Percentiles rank a stretch among this genome's conserved stretches.
Evolutionary conservation across 202 grass and related monocot species (phyloP).

Genomic region (Brachypodium distachyon): DNA sequence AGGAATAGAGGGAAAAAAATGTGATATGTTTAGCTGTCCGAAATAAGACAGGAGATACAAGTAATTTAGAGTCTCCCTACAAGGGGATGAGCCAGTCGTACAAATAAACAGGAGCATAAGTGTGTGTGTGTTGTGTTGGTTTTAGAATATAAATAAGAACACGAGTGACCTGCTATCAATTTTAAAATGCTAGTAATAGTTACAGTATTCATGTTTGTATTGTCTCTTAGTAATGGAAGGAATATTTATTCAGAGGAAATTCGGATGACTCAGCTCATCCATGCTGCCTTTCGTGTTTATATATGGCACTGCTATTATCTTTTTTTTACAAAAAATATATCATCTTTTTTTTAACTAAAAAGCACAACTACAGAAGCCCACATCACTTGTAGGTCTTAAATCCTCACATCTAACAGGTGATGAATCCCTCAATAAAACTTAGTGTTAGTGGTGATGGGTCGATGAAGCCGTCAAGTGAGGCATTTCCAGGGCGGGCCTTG

Average conservation of each 20-base stretch:
- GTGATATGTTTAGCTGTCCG: slow-evolving; percentile 2
- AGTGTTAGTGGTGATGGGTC: no score
- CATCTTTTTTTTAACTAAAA: no score
- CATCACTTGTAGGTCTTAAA: no score
- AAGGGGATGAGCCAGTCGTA: not conserved
- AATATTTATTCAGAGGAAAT: not conserved
- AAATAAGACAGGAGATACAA: not conserved
- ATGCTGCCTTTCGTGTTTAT: not conserved
- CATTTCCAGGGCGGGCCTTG: no score
- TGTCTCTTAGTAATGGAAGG: not conserved
- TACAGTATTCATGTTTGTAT: not conserved
- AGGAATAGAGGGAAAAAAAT: not conserved
- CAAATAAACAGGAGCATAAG: not conserved
- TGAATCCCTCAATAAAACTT: no score
- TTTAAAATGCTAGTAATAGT: not conserved
- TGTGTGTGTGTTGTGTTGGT: not conserved
- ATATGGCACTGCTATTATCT: not conserved
- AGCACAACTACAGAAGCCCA: no score
- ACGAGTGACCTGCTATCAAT: not conserved
- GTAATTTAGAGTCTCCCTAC: not conserved
- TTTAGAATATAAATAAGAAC: not conserved
- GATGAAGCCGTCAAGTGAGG: no score
- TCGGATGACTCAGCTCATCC: not conserved
- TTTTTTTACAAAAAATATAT: not conserved
- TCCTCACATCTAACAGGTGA: no score